Evolutionary conservation across 371 early-diverging fungal species (phyloP).

Genomic region (Rhizopus delemar): DNA sequence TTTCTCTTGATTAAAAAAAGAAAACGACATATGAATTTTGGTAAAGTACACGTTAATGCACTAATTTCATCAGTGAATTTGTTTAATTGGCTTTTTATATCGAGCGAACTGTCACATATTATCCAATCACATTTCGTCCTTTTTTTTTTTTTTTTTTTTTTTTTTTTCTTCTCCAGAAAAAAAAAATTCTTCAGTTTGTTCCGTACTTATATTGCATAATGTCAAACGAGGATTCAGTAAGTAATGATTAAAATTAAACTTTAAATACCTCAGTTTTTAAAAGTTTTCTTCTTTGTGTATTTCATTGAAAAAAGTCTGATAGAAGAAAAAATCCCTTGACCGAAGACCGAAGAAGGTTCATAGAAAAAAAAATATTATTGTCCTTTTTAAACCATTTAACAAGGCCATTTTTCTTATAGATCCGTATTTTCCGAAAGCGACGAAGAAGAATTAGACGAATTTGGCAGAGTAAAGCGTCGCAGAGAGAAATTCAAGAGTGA

Average conservation of each 20-base stretch:
- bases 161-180: not conserved
- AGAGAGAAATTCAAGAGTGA: slow-evolving; percentile 41
- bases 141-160: slow-evolving; percentile 1
- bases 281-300: not conserved
- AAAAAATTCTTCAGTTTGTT: slow-evolving; percentile 3
- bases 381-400: not conserved
- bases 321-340: not conserved
- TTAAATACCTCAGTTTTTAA: no score
- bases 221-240: slow-evolving; percentile 5
- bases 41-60: no score
- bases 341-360: slow-evolving; percentile 3
- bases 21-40: no score
- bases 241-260: not conserved
- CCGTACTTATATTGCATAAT: slow-evolving; percentile 1
- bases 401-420: slow-evolving; percentile 1
- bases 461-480: slow-evolving; percentile 50
- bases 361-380: not conserved
- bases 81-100: not conserved
- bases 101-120: not conserved
- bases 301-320: not conserved
- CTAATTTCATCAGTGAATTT: not conserved
- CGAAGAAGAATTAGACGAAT: slow-evolving; percentile 51
- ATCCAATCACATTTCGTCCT: not conserved
- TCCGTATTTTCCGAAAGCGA: slow-evolving; percentile 23
- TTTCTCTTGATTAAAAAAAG: not conserved